phyloP scores from a whole-genome alignment of 108 stramenopile species.

The Cyclotella distinguenda region DNA sequence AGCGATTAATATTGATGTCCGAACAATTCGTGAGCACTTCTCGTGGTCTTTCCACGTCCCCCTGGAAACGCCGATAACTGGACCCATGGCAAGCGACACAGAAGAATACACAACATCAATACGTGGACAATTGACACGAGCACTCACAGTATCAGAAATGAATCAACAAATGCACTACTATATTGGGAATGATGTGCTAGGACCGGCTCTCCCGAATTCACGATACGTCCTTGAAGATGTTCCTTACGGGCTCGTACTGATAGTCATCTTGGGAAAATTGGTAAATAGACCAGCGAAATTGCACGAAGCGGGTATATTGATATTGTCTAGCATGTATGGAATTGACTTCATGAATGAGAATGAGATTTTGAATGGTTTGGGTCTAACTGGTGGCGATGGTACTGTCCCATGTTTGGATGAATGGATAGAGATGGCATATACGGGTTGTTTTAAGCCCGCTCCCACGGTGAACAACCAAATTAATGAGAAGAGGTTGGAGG shows the following conservation, averaged over 20 bases:
- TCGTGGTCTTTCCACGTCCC: constrained; percentile 65
- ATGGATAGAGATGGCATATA: constrained; percentile 45
- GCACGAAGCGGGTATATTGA: constrained; percentile 59
- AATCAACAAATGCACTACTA: constrained; percentile 62
- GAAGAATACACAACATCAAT: not conserved
- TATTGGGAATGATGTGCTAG: constrained; percentile 61
- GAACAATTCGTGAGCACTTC: constrained; percentile 66
- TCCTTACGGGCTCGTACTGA: constrained; percentile 60
- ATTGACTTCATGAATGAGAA: constrained; percentile 64
- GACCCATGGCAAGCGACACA: too few species aligned
- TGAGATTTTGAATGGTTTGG: constrained; percentile 54
- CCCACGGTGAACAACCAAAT: too few species aligned
- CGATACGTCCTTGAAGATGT: constrained; percentile 74
- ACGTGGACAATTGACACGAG: constrained; percentile 8
- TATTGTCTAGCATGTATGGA: constrained; percentile 68
- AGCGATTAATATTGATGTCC: constrained; percentile 48
- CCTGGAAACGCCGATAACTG: constrained; percentile 22
- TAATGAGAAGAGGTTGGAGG: not conserved
- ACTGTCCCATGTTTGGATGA: constrained; percentile 10
- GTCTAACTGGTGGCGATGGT: constrained; percentile 21
- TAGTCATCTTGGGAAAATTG: constrained; percentile 51
- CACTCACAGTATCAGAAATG: constrained; percentile 64
- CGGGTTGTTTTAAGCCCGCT: constrained; percentile 22
- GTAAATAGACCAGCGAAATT: constrained; percentile 52
- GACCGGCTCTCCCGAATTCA: constrained; percentile 49